Percentiles rank a stretch among this genome's conserved stretches.
These are phyloP conservation scores for Penicillium crystallinum DNA, from an alignment of 495 filamentous ascomycete species.

Conservation along the genomic window DNA sequence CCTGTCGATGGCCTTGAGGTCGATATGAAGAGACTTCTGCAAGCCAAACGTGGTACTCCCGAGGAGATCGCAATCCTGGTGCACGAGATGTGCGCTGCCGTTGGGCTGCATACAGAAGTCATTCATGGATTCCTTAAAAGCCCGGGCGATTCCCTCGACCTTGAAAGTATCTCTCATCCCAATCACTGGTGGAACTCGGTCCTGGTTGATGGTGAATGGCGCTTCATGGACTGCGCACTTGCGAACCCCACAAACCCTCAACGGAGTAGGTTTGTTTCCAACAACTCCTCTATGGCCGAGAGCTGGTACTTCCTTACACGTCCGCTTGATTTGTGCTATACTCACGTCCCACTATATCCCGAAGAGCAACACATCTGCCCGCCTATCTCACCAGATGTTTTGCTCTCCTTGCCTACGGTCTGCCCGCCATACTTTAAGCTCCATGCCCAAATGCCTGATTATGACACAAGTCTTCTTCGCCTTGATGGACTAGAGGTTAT, in stretches of 20 bases:
- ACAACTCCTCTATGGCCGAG: conserved; percentile 64
- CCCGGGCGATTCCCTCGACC: conserved; percentile 77
- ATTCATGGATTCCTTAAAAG: conserved; percentile 85
- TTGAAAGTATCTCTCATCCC: conserved; percentile 63
- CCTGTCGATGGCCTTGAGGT: conserved; percentile 71
- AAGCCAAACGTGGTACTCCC: conserved; percentile 77
- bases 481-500: conserved; percentile 90
- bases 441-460: conserved; percentile 70
- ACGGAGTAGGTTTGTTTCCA: conserved; percentile 68
- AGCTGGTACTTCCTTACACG: conserved; percentile 86
- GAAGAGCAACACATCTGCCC: conserved; percentile 92
- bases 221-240: conserved; percentile 91
- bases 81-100: conserved; percentile 86
- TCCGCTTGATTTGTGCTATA: conserved; percentile 86
- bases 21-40: conserved; percentile 77
- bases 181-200: conserved; percentile 99
- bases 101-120: conserved; percentile 80
- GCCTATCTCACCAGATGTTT: conserved; percentile 72
- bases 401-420: conserved; percentile 78
- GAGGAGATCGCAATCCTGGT: conserved; percentile 88
- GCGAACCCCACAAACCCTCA: conserved; percentile 85
- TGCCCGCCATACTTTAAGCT: conserved; percentile 88
- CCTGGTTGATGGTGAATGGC: conserved; percentile 89
- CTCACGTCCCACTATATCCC: conserved; percentile 80
- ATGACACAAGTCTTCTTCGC: conserved; percentile 79